A percentile compares a stretch with the other conserved stretches of the same genome.
These are phyloP conservation scores for Penicillium occitanis DNA, from an alignment of 2,329 filamentous ascomycete species.

Conservation along the genomic window DNA sequence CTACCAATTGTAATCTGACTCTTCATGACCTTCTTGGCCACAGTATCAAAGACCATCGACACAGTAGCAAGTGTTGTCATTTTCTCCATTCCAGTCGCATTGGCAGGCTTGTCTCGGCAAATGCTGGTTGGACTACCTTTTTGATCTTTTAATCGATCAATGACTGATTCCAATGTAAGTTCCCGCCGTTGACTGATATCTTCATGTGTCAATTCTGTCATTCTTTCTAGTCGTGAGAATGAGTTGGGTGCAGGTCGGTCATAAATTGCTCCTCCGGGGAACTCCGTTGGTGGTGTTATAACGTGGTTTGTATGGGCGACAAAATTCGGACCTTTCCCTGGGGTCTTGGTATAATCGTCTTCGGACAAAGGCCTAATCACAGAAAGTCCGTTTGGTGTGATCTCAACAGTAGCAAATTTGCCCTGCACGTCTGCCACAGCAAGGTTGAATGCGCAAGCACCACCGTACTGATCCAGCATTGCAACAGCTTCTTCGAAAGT, in stretches of 20 bases:
- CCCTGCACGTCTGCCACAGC: conserved; percentile 3
- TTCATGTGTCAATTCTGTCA: neutral
- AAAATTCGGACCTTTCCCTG: neutral
- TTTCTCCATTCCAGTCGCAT: conserved; percentile 12
- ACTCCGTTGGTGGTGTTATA: neutral
- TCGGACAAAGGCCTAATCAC: neutral
- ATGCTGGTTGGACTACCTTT: conserved; percentile 4
- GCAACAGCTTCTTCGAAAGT: neutral
- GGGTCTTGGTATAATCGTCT: neutral
- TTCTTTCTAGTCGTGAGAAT: conserved; percentile 6
- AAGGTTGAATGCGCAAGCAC: conserved; percentile 5
- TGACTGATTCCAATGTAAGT: neutral
- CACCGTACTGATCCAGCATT: conserved; percentile 9
- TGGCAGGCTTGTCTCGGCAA: conserved; percentile 3
- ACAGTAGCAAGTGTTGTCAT: conserved; percentile 12
- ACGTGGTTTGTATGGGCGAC: conserved; percentile 16
- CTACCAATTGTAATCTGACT: conserved; percentile 1
- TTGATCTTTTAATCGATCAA: neutral
- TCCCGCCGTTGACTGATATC: neutral
- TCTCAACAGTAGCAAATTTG: neutral
- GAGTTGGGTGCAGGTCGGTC: conserved; percentile 14
- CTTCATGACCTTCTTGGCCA: neutral
- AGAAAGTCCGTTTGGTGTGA: conserved; percentile 5
- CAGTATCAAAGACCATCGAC: conserved; percentile 5
- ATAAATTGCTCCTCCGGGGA: conserved; percentile 3